These are phyloP conservation scores for Ophiocordyceps unilateralis DNA, from an alignment of 2,329 filamentous ascomycete species.

Conservation along the genomic window DNA sequence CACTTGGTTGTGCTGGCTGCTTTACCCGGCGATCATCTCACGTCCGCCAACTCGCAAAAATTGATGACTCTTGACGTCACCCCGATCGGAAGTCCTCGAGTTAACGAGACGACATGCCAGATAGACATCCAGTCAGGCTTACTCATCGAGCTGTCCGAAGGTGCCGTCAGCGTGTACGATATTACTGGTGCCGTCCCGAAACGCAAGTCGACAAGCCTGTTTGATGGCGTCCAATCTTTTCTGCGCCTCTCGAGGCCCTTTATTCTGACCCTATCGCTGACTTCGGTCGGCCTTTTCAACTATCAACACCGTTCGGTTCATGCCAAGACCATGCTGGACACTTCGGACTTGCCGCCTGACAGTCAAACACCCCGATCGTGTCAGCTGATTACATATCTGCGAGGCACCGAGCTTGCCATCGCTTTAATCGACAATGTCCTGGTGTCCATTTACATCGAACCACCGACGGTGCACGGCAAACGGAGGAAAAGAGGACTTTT, in stretches of 20 bases:
- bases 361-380: constrained; percentile 18
- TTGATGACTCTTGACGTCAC: constrained; percentile 22
- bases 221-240: constrained; percentile 41
- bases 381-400: constrained; percentile 42
- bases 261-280: constrained; percentile 40
- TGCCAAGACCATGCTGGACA: constrained; percentile 26
- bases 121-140: constrained; percentile 47
- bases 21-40: constrained; percentile 9
- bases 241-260: constrained; percentile 49
- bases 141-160: constrained; percentile 40
- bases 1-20: constrained; percentile 18
- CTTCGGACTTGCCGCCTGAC: constrained; percentile 22
- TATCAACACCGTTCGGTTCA: constrained; percentile 49
- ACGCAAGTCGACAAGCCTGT: constrained; percentile 34
- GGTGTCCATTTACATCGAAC: constrained; percentile 52
- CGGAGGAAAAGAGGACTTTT: constrained; percentile 45
- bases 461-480: constrained; percentile 35
- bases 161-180: constrained; percentile 42
- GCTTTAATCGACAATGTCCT: constrained; percentile 46
- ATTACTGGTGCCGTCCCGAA: constrained; percentile 45
- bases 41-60: constrained; percentile 13
- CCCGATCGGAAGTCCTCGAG: constrained; percentile 13
- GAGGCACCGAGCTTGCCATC: constrained; percentile 48
- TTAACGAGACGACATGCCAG: constrained; percentile 22
- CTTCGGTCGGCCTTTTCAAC: constrained; percentile 47